Evolutionary conservation across 2,329 filamentous ascomycete species (phyloP).

Genomic region (Neospermospora avenae): DNA sequence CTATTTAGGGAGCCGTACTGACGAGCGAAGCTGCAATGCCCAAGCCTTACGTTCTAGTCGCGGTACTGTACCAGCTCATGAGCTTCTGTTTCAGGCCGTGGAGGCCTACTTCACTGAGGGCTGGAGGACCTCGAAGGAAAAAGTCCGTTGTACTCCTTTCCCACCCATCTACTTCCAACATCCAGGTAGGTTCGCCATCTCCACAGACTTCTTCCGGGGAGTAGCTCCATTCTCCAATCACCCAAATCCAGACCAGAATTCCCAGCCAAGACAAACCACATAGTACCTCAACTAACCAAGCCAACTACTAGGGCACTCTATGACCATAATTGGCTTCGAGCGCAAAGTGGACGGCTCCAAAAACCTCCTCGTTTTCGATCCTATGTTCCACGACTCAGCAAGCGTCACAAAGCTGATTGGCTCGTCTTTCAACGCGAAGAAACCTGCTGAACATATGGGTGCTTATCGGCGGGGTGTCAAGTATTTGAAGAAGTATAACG

Average conservation of each 20-base stretch:
- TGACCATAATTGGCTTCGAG: slow-evolving; percentile 87
- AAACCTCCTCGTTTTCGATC: slow-evolving; percentile 84
- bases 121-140: slow-evolving; percentile 48
- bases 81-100: slow-evolving; percentile 61
- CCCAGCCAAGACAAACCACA: neutral
- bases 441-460: slow-evolving; percentile 57
- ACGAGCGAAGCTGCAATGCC: slow-evolving; percentile 53
- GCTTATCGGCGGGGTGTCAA: slow-evolving; percentile 68
- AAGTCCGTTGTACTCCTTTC: slow-evolving; percentile 67
- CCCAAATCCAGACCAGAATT: neutral
- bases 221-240: neutral
- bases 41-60: slow-evolving; percentile 53
- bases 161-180: slow-evolving; percentile 92
- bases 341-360: slow-evolving; percentile 58
- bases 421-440: slow-evolving; percentile 42
- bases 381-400: slow-evolving; percentile 69
- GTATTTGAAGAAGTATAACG: slow-evolving; percentile 66
- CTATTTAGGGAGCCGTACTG: neutral
- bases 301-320: slow-evolving; percentile 64
- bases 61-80: slow-evolving; percentile 28
- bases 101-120: slow-evolving; percentile 71
- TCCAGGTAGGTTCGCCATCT: slow-evolving; percentile 47
- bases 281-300: neutral
- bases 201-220: neutral
- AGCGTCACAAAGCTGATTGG: slow-evolving; percentile 59